Evolutionary conservation across 176 grass and related monocot species (phyloP).

Genomic region (Puccinellia tenuiflora): DNA sequence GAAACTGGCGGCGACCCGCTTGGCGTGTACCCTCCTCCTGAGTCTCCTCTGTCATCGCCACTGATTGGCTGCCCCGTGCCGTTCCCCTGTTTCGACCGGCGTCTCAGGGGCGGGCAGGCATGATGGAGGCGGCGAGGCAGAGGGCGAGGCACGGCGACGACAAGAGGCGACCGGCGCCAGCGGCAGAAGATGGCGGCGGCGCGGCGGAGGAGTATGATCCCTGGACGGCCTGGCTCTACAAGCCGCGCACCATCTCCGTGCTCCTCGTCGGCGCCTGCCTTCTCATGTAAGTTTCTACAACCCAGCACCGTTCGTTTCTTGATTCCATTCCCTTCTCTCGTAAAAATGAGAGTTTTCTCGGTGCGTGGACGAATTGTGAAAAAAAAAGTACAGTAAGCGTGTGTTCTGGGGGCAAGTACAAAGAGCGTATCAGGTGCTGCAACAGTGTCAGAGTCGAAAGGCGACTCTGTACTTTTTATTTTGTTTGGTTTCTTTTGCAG

Average conservation of each 20-base stretch:
- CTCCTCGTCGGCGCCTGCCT: conserved; percentile 84
- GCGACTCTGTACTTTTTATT: not conserved
- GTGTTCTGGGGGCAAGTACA: conserved; percentile 28
- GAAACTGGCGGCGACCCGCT: not conserved
- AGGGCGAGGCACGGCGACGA: conserved; percentile 33
- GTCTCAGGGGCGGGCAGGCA: not conserved
- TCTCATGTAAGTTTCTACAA: conserved; percentile 66
- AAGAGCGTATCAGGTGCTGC: conserved; percentile 30
- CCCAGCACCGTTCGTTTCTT: not conserved
- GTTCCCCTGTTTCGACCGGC: not conserved
- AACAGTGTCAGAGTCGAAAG: conserved; percentile 37
- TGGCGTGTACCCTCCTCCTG: not conserved
- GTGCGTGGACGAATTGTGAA: not conserved
- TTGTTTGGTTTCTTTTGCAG: not conserved
- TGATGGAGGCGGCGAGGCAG: conserved; percentile 40
- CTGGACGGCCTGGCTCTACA: conserved; percentile 99
- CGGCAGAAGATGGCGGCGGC: not conserved
- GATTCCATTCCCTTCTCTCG: too few species aligned
- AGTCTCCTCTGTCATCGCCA: not conserved
- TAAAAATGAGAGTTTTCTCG: conserved; percentile 11
- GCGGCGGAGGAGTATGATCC: conserved; percentile 68
- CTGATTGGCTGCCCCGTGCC: not conserved
- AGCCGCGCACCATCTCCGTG: conserved; percentile 87
- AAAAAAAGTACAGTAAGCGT: not conserved
- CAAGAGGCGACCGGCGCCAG: not conserved